Evolutionary conservation across 2,329 filamentous ascomycete genomes (phyloP), one percentile per base, ranked within the genome.

Genomic region (Fonsecaea monophora): DNA sequence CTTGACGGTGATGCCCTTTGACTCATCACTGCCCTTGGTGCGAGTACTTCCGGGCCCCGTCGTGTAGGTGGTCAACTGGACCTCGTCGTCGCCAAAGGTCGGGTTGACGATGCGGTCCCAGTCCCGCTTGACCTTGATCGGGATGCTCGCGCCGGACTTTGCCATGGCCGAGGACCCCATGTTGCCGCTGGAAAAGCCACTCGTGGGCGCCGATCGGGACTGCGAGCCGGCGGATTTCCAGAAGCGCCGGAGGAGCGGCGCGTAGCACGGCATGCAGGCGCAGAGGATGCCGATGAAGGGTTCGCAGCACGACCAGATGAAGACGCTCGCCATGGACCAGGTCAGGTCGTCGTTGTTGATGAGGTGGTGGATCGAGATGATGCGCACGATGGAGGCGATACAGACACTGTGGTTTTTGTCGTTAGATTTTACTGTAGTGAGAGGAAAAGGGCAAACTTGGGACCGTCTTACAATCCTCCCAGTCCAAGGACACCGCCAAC

Each of bases 291-390:
- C 56, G 37, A 59, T 59, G 56, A 59, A 59, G 21, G 56, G 56
- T 34, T 59, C 56, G 56, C 56, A 59, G 56, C 56, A 59, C 37
- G 56, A 59, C 56, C 56, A 59, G 56, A 59, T 59, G 56, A 59
- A 59, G 56, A 59, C 56, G 56, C 56, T 50, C 21, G 56, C 38
- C 56, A 59, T 59, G 56, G 56, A 45, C 56, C 56, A 59, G 56
- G 56, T 59, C 56, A 59, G 56, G 56, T 59, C 56, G 56, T 18
- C 38, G 21, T 45, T 59, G 56, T 59, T 9, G 56, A 59, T 59
- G 37, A 59, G 56, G 21, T 59, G 56, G 32, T 59, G 56, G 56
- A 59, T 59, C 38, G 56, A 48, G 56, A 59, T 59, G 38, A 59
- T 48, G 18, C 56, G 56, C 25, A 59, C 56, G 40, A 59, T 59